A percentile compares a stretch with the other conserved stretches of the same genome.
Conservation (phyloP, 2,329 filamentous ascomycete genomes). For the Aspergillus pseudotamarii region DNA sequence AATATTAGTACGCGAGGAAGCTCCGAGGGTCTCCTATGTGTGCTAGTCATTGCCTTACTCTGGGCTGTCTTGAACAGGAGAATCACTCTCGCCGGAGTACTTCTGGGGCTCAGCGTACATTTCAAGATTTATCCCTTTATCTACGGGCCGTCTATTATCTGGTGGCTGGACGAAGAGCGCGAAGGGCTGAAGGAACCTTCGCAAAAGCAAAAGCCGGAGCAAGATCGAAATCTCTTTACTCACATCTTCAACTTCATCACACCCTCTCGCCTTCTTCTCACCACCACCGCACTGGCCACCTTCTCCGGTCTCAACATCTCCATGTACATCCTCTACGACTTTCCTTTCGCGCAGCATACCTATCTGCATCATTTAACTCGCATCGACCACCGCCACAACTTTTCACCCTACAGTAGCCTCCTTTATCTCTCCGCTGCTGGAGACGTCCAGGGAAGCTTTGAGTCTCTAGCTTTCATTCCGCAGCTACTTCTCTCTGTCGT, state of each 20-base stretch:
- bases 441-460: constrained; percentile 53
- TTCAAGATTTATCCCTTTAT: constrained; percentile 99
- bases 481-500: constrained; percentile 80
- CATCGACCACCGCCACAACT: constrained; percentile 97
- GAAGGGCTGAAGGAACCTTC: constrained; percentile 15
- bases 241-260: constrained; percentile 41
- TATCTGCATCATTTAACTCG: constrained; percentile 91
- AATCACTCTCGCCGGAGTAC: constrained; percentile 67
- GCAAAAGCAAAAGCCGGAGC: not conserved
- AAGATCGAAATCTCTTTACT: constrained; percentile 15
- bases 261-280: constrained; percentile 39
- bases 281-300: constrained; percentile 66
- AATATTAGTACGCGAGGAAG: constrained; percentile 94
- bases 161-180: constrained; percentile 42
- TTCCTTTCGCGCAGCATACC: constrained; percentile 82
- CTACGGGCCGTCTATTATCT: constrained; percentile 68
- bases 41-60: constrained; percentile 78
- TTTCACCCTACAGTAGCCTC: constrained; percentile 92
- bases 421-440: constrained; percentile 81
- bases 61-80: constrained; percentile 74
- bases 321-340: constrained; percentile 81
- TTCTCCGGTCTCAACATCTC: constrained; percentile 73
- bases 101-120: constrained; percentile 85
- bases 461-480: constrained; percentile 84
- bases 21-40: constrained; percentile 85